Base-by-base conservation (phyloP, 106 monocot species). In the Allium sativum region DNA sequence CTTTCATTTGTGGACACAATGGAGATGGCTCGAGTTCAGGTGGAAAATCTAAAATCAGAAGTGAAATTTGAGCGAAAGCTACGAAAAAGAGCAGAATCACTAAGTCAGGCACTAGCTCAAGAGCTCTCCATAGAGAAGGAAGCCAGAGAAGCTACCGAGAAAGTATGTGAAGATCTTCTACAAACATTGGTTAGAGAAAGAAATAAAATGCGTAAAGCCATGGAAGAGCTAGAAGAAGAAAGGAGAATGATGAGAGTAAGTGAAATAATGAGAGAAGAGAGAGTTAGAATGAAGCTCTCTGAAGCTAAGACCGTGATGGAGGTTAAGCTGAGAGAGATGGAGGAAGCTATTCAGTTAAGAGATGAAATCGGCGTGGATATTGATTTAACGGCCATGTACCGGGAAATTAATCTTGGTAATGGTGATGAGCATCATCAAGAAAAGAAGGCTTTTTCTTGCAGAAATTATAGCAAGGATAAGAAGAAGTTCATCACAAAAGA, bases 191-290 rank as follows among this genome's bases (percentile, higher is more conserved):
- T 14, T 12, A 42, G 41, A 14, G 58, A 40, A 42, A 42, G 58
- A 42, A 42, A 40, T 3, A 42, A 58, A 42, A 31, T 58, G 9
- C n/a, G 3, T 31, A 40, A 9, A 58, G 14, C n/a, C 40, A 42
- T 41, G 8, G 58, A 10, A 7, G 41, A 58, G 40, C 41, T 58
- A n/a, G 58, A 58, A n/a, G 58, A 58, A 42, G 58, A 58, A 42
- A 58, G 58, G 40, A 42, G 10, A 14, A 58, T 58, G 58, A 58
- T 40, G 58, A 40, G 41, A 13, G 2, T 42, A n/a, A 7, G 14
- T 9, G 58, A 58, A 16, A 10, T 58, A 6, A 42, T 42, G 58
- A 41, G 41, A 21, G 58, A 14, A 42, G 41, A 41, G 41, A 42
- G 58, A 15, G 41, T 58, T 31, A 58, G 58, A 21, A 41, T 58